Percentiles rank a stretch among this genome's conserved stretches.
These are phyloP conservation scores for Blastobotrys peoriensis DNA, from an alignment of 805 yeast genomes.

Conservation along the genomic window DNA sequence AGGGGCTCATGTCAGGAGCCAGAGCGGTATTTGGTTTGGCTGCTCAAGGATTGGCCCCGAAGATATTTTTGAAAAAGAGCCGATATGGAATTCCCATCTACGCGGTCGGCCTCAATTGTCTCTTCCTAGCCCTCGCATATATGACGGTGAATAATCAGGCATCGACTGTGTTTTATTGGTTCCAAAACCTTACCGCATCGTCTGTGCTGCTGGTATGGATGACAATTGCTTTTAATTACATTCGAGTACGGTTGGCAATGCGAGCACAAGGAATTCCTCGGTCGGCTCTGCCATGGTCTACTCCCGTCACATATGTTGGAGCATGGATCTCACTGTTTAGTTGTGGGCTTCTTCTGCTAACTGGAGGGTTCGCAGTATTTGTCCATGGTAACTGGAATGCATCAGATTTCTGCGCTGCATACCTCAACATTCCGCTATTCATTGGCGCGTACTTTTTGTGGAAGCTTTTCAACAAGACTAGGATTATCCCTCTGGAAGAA, in stretches of 20 bases:
- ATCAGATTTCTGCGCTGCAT: slow-evolving; percentile 57
- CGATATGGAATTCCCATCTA: slow-evolving; percentile 64
- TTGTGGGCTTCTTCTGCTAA: slow-evolving; percentile 39
- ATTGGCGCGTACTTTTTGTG: slow-evolving; percentile 49
- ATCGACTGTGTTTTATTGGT: slow-evolving; percentile 51
- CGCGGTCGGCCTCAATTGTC: slow-evolving; percentile 45
- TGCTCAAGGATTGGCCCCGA: slow-evolving; percentile 69
- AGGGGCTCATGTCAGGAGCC: slow-evolving; percentile 71
- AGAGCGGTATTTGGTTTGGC: slow-evolving; percentile 70
- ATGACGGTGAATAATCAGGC: slow-evolving; percentile 60
- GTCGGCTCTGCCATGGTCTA: slow-evolving; percentile 43
- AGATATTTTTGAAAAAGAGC: slow-evolving; percentile 56
- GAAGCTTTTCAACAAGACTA: slow-evolving; percentile 35
- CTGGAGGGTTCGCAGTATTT: slow-evolving; percentile 63
- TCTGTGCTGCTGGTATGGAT: slow-evolving; percentile 55
- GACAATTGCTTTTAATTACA: slow-evolving; percentile 41
- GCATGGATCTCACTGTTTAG: slow-evolving; percentile 6
- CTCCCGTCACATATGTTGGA: slow-evolving; percentile 33
- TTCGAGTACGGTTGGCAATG: slow-evolving; percentile 42
- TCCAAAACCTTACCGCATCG: slow-evolving; percentile 23
- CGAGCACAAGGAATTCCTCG: slow-evolving; percentile 33
- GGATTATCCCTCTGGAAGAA: slow-evolving; percentile 8
- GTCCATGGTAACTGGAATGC: slow-evolving; percentile 56
- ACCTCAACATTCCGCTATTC: slow-evolving; percentile 57
- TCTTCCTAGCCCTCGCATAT: slow-evolving; percentile 60